A percentile compares a stretch with the other conserved stretches of the same genome.
Evolutionary conservation across 2,329 filamentous ascomycete genomes (phyloP).

Genomic region (Xylariaceae sp.): DNA sequence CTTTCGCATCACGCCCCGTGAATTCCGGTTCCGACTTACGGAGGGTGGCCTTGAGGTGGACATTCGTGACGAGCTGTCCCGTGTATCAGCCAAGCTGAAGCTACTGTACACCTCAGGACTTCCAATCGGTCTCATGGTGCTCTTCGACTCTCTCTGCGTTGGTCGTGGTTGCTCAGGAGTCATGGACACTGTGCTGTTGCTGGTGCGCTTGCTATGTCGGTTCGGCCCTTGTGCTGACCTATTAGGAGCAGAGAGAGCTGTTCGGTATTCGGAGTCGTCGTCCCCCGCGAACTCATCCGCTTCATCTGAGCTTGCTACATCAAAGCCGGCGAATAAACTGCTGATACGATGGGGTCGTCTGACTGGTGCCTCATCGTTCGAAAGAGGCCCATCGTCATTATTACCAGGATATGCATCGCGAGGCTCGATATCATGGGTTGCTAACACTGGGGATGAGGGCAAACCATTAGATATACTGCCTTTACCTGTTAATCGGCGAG

Average conservation of each 20-base stretch:
- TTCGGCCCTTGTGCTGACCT: constrained; percentile 41
- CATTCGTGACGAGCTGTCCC: constrained; percentile 30
- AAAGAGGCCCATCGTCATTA: constrained; percentile 75
- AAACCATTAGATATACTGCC: constrained; percentile 45
- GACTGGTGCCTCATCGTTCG: constrained; percentile 56
- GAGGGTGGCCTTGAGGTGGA: constrained; percentile 30
- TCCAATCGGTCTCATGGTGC: constrained; percentile 34
- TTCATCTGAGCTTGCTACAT: constrained; percentile 67
- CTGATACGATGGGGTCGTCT: constrained; percentile 73
- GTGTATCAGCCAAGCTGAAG: constrained; percentile 36
- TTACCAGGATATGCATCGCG: constrained; percentile 73
- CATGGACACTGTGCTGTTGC: constrained; percentile 36
- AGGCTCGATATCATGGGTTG: constrained; percentile 38
- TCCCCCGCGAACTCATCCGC: constrained; percentile 59
- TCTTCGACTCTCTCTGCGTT: constrained; percentile 27
- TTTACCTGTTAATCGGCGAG: constrained; percentile 50
- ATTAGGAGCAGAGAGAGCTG: constrained; percentile 62
- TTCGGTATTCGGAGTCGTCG: constrained; percentile 67
- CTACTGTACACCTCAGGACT: constrained; percentile 46
- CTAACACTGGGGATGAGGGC: constrained; percentile 47
- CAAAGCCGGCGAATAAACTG: constrained; percentile 84
- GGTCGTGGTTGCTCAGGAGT: constrained; percentile 42
- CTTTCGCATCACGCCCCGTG: constrained; percentile 67
- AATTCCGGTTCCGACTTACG: constrained; percentile 39
- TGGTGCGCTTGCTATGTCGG: constrained; percentile 42